These are phyloP conservation scores for Zygosaccharomyces gambellarensis DNA, from an alignment of 805 yeast genomes.

Conservation along the genomic window DNA sequence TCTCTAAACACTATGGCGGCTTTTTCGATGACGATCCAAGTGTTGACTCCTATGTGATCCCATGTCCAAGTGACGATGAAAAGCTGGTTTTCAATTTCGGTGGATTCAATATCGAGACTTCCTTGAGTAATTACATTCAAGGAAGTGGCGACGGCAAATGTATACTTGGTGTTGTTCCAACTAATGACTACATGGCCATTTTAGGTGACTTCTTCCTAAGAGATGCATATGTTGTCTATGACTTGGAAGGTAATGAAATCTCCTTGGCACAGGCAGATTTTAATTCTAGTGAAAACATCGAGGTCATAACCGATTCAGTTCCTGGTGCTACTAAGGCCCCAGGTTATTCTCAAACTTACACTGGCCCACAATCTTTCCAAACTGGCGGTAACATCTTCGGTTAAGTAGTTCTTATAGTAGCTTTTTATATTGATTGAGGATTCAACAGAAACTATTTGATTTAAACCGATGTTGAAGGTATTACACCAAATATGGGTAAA, in stretches of 20 bases:
- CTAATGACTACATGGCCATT: constrained; percentile 35
- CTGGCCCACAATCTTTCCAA: not conserved
- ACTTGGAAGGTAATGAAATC: constrained; percentile 43
- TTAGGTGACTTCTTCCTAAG: constrained; percentile 55
- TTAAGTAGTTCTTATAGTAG: not conserved
- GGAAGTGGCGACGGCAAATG: constrained; percentile 27
- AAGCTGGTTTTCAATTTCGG: constrained; percentile 43
- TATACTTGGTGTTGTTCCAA: constrained; percentile 36
- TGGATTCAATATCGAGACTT: constrained; percentile 47
- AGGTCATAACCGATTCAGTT: constrained; percentile 40
- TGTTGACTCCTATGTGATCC: constrained; percentile 41
- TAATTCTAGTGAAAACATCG: constrained; percentile 39
- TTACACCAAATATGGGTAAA: too few species aligned
- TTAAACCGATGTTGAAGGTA: not conserved
- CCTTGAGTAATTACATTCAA: constrained; percentile 34
- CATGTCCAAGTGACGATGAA: constrained; percentile 35
- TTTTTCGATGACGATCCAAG: constrained; percentile 30
- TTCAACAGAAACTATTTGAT: not conserved
- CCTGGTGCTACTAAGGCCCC: constrained; percentile 50
- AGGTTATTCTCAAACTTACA: constrained; percentile 41
- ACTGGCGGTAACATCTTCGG: not conserved
- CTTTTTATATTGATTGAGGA: not conserved
- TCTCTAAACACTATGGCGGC: constrained; percentile 38
- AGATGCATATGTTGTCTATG: constrained; percentile 53
- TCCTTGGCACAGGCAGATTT: constrained; percentile 45